Evolutionary conservation across 2,329 filamentous ascomycete species (phyloP), one percentile per base, ranked within the genome.

Genomic region (Achaetomium macrosporum): DNA sequence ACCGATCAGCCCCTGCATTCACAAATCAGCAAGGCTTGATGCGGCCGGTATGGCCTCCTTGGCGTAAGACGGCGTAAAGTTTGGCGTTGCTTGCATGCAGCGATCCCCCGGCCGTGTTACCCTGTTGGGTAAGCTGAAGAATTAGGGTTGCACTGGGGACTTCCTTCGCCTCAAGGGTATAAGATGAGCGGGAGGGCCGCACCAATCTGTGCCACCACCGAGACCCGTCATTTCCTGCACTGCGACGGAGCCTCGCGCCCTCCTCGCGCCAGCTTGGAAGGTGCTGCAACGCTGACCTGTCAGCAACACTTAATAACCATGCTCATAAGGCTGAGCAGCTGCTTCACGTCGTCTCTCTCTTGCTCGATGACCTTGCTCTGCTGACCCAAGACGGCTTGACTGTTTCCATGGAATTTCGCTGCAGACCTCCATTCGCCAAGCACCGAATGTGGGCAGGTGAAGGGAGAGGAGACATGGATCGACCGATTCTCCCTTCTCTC

Each of bases 11-110:
- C 25, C 46, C 20, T 42, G 44, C 11, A 12, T 19, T 17, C 30
- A 3, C n/a, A 20, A 13, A 31, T 10, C 31, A 40, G 19, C 31
- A 35, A 29, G 10, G 17, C 10, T 29, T 15, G 36, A 15, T 11
- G 30, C 17, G 30, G 49, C 10, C 31, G 15, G 39, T 16, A 2
- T 19, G 47, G 47, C 5, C 6, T 29, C 29, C 57, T 57, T 54
- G 55, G 55, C 57, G 51, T 59, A 60, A 60, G 58, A 60, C 58
- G 58, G 58, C 16, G n/a, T 13, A 60, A 60, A 42, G 16, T 49
- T 54, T 39, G 39, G 9, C 7, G 2, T 39, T 13, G 19, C 37
- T 42, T 48, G 36, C 11, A 11, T 8, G 15, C 45, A 45, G 50
- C 33, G 40, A 47, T 56, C 50, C 31, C 16, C 54, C 42, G 40